Evolutionary conservation across 75 land plant genomes (phyloP).

Genomic region (Cryptomeria japonica): DNA sequence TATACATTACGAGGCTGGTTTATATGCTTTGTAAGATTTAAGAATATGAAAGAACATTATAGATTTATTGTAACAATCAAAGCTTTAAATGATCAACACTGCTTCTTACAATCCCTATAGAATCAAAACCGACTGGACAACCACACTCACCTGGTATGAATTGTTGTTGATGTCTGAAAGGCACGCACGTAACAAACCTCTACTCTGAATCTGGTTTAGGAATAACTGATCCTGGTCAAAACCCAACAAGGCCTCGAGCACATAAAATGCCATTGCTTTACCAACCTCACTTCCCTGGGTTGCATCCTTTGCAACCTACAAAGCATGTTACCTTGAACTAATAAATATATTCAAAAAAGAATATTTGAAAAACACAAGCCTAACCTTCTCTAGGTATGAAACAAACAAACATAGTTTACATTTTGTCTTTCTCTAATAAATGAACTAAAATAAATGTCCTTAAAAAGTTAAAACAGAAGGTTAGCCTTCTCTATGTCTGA

Average conservation of each 20-base stretch:
- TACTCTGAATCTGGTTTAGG: conserved; percentile 82
- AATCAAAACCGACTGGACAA: background rate
- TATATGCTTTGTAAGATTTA: no score
- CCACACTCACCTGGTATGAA: conserved; percentile 55
- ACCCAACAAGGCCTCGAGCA: conserved; percentile 74
- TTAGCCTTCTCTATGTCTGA: no score
- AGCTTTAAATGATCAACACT: no score
- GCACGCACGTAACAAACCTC: conserved; percentile 76
- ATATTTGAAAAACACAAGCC: background rate
- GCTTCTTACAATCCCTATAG: background rate
- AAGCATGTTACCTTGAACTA: background rate
- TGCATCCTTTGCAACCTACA: conserved; percentile 82
- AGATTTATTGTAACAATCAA: no score
- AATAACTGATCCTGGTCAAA: conserved; percentile 80
- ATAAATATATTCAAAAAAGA: conserved; percentile 2
- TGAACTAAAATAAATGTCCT: no score
- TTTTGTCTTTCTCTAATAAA: background rate
- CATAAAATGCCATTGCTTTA: conserved; percentile 81
- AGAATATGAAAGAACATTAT: background rate
- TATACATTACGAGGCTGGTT: background rate
- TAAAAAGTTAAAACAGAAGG: no score
- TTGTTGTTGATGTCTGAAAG: conserved; percentile 65
- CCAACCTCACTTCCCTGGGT: conserved; percentile 86
- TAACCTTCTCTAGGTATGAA: background rate
- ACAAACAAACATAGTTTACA: background rate